phyloP scores from a whole-genome alignment of 305 asterid genomes.

The Ajuga reptans region DNA sequence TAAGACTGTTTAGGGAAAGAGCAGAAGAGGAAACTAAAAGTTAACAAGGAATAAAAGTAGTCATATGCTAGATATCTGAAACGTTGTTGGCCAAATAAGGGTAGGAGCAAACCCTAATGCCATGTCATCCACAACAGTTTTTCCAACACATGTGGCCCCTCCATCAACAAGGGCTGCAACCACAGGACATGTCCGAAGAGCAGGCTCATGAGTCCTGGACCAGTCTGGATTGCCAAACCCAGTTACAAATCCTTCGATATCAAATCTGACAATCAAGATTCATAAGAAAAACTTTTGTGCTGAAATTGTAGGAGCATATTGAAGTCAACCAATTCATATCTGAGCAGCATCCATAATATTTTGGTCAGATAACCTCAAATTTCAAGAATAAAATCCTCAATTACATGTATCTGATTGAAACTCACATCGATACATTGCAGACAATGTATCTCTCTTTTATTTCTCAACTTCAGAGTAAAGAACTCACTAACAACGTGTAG shows the following conservation, averaged over 20 bases:
- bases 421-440: not conserved
- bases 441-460: not conserved
- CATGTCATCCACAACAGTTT: constrained; percentile 89
- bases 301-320: not conserved
- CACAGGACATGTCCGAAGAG: constrained; percentile 58
- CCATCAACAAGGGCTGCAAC: constrained; percentile 85
- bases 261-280: constrained; percentile 54
- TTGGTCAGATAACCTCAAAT: not conserved
- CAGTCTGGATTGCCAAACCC: constrained; percentile 98
- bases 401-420: not conserved
- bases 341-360: not conserved
- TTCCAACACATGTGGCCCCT: constrained; percentile 90
- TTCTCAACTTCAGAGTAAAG: not conserved
- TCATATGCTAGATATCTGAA: not conserved
- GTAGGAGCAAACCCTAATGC: constrained; percentile 55
- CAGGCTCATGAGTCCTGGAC: constrained; percentile 75
- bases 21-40: not conserved
- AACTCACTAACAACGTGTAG: not conserved
- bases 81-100: constrained; percentile 7
- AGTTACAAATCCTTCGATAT: constrained; percentile 69
- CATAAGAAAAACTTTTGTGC: not conserved
- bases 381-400: not conserved
- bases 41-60: not conserved
- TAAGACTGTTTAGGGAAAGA: constrained; percentile 39
- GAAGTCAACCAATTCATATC: not conserved